A percentile compares a stretch with the other conserved stretches of the same genome.
These are phyloP conservation scores for Dalechampia spathulata DNA, from an alignment of 441 rosid species.

Conservation along the genomic window DNA sequence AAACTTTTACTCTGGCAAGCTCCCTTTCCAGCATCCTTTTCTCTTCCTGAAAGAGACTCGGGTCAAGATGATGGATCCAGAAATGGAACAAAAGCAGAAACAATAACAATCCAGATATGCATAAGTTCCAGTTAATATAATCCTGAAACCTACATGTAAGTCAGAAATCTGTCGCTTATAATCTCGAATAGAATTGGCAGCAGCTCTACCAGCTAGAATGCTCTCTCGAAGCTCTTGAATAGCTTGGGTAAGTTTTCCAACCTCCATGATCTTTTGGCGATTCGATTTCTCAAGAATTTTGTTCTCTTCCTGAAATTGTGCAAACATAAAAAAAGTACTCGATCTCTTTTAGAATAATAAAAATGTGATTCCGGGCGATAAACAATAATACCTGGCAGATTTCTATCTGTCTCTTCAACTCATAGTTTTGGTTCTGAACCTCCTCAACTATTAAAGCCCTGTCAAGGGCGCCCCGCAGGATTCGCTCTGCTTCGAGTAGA, in stretches of 20 bases:
- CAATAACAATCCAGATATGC: no score
- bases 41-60: constrained; percentile 48
- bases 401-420: constrained; percentile 77
- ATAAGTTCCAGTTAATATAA: background rate
- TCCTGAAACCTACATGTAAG: constrained; percentile 42
- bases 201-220: constrained; percentile 71
- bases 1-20: constrained; percentile 74
- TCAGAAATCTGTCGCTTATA: constrained; percentile 63
- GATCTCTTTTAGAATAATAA: no score
- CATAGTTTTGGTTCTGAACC: constrained; percentile 85
- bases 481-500: constrained; percentile 88
- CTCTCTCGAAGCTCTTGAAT: constrained; percentile 76
- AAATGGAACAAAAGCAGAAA: no score
- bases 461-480: constrained; percentile 70
- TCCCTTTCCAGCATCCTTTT: constrained; percentile 89
- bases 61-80: no score
- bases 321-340: background rate
- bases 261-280: constrained; percentile 83
- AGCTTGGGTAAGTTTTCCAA: constrained; percentile 78
- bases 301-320: constrained; percentile 67
- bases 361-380: no score
- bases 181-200: constrained; percentile 78
- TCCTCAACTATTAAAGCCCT: constrained; percentile 89
- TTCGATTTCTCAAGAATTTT: constrained; percentile 81
- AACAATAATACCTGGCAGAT: constrained; percentile 45